Evolutionary conservation across 768 basidiomycete species (phyloP).

Genomic region (Pleurotus citrinopileatus): DNA sequence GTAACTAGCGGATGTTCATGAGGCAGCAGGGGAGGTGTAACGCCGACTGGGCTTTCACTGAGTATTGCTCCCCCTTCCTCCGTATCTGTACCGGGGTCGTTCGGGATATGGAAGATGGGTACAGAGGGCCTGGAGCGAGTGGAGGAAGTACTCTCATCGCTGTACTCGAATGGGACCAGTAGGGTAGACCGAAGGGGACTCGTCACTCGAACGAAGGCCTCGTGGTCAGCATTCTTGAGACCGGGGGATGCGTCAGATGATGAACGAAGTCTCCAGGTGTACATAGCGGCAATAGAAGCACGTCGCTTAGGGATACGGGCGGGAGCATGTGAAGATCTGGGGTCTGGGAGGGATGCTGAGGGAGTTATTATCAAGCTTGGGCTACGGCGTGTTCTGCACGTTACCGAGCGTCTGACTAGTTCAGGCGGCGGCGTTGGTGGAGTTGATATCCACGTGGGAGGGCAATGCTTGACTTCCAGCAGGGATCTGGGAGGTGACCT

Average conservation of each 20-base stretch:
- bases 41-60: constrained; percentile 16
- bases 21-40: constrained; percentile 18
- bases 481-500: constrained; percentile 8
- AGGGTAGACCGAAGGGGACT: constrained; percentile 1
- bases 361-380: constrained; percentile 29
- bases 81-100: constrained; percentile 24
- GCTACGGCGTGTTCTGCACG: constrained; percentile 28
- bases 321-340: constrained; percentile 29
- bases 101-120: constrained; percentile 27
- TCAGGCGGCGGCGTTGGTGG: constrained; percentile 56
- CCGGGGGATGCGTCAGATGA: not conserved
- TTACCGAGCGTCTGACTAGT: constrained; percentile 33
- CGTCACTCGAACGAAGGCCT: not conserved
- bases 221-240: not conserved
- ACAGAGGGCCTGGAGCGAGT: constrained; percentile 22
- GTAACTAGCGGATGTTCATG: not conserved
- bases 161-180: constrained; percentile 1
- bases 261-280: constrained; percentile 7
- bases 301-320: constrained; percentile 31
- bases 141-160: constrained; percentile 7
- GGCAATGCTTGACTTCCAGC: constrained; percentile 14
- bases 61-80: constrained; percentile 21
- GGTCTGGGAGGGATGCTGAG: constrained; percentile 47
- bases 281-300: constrained; percentile 39
- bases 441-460: constrained; percentile 57